Evolutionary conservation across 1,284 basidiomycete genomes (phyloP), one percentile per base, ranked within the genome.

Genomic region (Cutaneotrichosporon dermatis): DNA sequence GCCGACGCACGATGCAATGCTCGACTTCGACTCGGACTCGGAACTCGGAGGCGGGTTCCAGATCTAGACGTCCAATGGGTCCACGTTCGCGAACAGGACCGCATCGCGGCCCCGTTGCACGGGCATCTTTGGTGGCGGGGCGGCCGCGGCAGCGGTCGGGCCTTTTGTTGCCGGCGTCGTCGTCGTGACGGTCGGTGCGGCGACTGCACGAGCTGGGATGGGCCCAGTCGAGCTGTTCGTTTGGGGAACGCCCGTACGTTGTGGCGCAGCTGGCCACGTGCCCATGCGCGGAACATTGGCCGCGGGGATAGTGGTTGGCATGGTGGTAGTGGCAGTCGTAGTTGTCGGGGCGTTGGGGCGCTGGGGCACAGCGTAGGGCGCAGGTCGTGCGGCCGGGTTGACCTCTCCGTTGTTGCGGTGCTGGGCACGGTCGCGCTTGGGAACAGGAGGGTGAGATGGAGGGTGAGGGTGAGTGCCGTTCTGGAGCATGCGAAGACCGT

Each of bases 401-500:
- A 50, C 41, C n/a, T 37, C 15, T 34, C 55, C 49, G 56, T 45
- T 61, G 60, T 56, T 52, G 55, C 51, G 50, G 43, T 52, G 52
- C 11, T 45, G 41, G 0, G 63, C 40, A 39, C 60, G 62, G 62
- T 63, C 60, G 50, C 43, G 66, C 61, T 63, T 68, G 13, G 64
- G 60, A 6, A 62, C 60, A 2, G 66, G 63, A 2, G 71, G 68
- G 6, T 70, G 57, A 2, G 67, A 66, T 36, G 70, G 69, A 0
- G 76, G 78, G 45, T 75, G 70, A 4, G 76, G 76, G 60, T 95
- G 92, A 63, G 88, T 85, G 37, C 93, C 89, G 61, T 88, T 87
- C 11, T 90, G 88, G 39, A 96, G 83, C 74, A 95, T 81, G 49
- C 87, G 84, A 0, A 96, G 81, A 5, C 93, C 93, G 54, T 90